Conservation (phyloP, 257 asterid genomes). For the Solanum gandarillasii region DNA sequence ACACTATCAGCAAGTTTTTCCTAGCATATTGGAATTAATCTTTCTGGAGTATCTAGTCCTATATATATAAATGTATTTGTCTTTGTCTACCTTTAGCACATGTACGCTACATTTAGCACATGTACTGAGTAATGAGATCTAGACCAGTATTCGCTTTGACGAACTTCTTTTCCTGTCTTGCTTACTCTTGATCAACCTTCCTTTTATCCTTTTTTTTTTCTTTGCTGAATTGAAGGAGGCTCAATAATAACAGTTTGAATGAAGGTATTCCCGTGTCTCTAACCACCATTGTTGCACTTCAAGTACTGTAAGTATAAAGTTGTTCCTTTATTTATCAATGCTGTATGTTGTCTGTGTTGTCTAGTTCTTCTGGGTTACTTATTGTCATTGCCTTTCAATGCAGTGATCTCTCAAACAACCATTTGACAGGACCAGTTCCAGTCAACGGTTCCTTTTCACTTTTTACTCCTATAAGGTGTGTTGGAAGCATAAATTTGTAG, state of each 20-base stretch:
- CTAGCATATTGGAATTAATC: neutral
- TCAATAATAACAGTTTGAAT: constrained; percentile 1
- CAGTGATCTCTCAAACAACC: constrained; percentile 92
- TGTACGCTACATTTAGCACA: neutral
- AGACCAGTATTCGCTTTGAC: neutral
- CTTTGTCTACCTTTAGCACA: neutral
- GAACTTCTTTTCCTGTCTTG: neutral
- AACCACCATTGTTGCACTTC: constrained; percentile 1
- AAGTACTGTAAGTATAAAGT: constrained; percentile 5
- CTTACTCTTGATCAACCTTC: neutral
- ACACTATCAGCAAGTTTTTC: neutral
- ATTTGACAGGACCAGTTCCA: constrained; percentile 58
- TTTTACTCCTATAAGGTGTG: constrained; percentile 4
- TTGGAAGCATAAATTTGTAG: neutral
- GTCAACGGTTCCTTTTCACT: constrained; percentile 58
- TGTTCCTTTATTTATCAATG: neutral
- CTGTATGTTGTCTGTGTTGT: neutral
- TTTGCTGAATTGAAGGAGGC: constrained; percentile 1
- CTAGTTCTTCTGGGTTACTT: neutral
- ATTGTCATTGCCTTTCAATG: constrained; percentile 16
- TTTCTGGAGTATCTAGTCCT: neutral
- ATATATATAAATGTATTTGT: neutral
- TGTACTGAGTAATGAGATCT: neutral
- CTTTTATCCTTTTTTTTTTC: neutral
- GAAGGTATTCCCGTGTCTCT: constrained; percentile 5